Evolutionary conservation across 148 eudicot genomes (phyloP), one percentile per base, ranked within the genome.

Genomic region (Limonium bicolor): DNA sequence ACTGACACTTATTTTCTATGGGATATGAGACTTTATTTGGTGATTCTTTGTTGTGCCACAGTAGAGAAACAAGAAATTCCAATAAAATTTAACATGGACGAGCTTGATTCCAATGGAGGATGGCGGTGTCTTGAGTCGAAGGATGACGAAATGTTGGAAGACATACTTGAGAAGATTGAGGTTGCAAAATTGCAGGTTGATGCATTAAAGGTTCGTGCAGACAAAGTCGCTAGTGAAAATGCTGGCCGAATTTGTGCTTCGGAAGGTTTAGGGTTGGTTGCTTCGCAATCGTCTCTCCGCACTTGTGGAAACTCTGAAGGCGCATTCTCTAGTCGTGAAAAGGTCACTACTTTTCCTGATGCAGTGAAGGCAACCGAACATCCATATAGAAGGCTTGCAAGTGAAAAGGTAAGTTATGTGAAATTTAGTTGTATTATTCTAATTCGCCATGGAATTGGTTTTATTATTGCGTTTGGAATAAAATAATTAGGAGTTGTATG

Each of bases 141-240:
- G 41, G 68, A 67, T 33, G 64, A 59, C 44, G 64, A 78, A 58
- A 49, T 67, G 17, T 52, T 67, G 53, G 96, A 82, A 48, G 46
- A 63, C 50, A 44, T 82, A 10, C 65, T 87, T 31, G 36, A 56
- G 48, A 68, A 65, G 54, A 71, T 87, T 62, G 86, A 65, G 33
- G 41, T 23, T 34, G 46, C 62, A 19, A 73, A 61, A 47, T 29
- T 60, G 25, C 72, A 61, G 30, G 65, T 76, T 41, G 48, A 59
- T 33, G 35, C 64, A 41, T 55, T 87, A 64, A 76, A 51, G 48
- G 43, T 36, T 36, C 76, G 77, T 43, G 48, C 63, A 34, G 69
- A 70, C 53, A 63, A 64, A 53, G 62, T 87, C 46, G 36, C 63
- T 52, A 53, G 29, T 36, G 78, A 79, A 59, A 63, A 71, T 65